Evolutionary conservation across 1,284 basidiomycete species (phyloP).

Genomic region (Rhodotorula glutinis): DNA sequence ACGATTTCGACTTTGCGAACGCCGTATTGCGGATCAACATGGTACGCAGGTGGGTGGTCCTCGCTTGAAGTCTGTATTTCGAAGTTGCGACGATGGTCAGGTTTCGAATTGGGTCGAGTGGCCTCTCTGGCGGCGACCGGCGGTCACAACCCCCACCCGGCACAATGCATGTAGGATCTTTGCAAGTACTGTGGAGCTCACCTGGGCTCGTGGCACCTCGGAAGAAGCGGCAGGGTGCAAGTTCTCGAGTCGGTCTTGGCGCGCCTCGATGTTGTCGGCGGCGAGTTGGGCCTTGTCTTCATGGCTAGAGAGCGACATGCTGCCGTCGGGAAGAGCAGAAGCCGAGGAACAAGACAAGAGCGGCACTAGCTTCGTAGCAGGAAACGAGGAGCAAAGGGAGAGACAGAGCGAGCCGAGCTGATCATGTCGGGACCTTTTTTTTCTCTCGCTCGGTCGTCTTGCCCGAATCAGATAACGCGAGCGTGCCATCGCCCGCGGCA

Average conservation of each 20-base stretch:
- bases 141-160: no score
- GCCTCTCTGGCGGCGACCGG: no score
- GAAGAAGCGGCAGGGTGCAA: not conserved
- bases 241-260: not conserved
- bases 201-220: constrained; percentile 7
- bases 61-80: not conserved
- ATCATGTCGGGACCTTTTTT: no score
- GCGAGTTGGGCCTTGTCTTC: constrained; percentile 4
- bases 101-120: no score
- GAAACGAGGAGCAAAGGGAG: no score
- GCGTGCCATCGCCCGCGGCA: no score
- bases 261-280: constrained; percentile 11
- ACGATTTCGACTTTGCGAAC: constrained; percentile 37
- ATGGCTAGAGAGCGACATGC: constrained; percentile 10
- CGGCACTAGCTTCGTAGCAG: no score
- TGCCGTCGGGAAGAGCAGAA: no score
- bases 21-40: constrained; percentile 29
- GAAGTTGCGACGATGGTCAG: not conserved
- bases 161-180: no score
- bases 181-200: not conserved
- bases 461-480: no score
- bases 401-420: not conserved
- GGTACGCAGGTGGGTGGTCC: not conserved
- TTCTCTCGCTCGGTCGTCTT: no score
- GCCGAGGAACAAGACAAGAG: no score